Evolutionary conservation across 495 filamentous ascomycete genomes (phyloP), one percentile per base, ranked within the genome.

Genomic region (Neurospora cerealis): DNA sequence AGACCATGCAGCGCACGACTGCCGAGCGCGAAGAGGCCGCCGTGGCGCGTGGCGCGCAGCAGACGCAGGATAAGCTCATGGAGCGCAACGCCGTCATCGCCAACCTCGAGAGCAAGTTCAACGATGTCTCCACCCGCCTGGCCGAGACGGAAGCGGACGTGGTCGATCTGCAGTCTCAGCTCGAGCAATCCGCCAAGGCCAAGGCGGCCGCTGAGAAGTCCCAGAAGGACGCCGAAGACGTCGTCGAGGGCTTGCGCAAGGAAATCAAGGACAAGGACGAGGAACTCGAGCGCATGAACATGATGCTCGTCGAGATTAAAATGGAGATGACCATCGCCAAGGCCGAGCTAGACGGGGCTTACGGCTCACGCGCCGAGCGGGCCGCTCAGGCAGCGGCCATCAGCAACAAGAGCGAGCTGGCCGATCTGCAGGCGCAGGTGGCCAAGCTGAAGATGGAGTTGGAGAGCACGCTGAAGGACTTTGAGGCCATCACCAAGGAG

Each of bases 291-390:
- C 85, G 88, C 38, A 85, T 96, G 70, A 94, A 96, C 79, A 87
- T 89, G 75, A 93, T 96, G 81, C 86, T 97, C 73, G 92, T 94
- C 69, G 90, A 93, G 72, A 85, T 96, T 69, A 93, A 94, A 73
- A 98, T 95, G 44, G 96, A 98, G 79, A 85, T 97, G 73, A 95
- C 95, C 69, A 89, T 99, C 82, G 92, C 92, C 72, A 93, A 92
- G 80, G 96, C 96, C 6, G 96, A 99, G 84, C 91, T 98, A 41
- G 96, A 99, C 78, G 93, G 93, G 71, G 95, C 96, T 24, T 97
- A 97, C 79, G 96, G 93, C 37, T 89, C 89, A 11, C 85, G 93
- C 72, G 88, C 90, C 46, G 86, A 96, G 80, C 89, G 93, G 32
- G 93, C 93, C 6, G 92, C 92, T 0, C 91, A 93, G 78, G 90